Conservation (phyloP, 2,329 filamentous ascomycete species). For the Phymatotrichopsis omnivora region DNA sequence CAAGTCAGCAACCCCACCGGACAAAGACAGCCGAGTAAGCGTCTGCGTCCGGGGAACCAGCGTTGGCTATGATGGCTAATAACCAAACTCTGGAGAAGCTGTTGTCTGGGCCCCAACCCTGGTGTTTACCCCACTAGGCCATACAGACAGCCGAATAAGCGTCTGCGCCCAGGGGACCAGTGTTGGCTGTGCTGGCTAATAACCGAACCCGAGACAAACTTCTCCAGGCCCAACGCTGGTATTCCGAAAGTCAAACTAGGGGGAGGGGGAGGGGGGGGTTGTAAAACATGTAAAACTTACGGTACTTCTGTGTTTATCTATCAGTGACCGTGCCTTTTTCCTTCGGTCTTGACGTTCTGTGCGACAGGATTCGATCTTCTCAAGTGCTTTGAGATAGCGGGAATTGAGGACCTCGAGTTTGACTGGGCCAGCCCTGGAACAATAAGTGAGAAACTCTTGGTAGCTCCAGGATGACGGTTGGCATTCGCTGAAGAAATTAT, state of each 20-base stretch:
- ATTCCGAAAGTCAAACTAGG: neutral
- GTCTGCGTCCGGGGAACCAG: conserved; percentile 7
- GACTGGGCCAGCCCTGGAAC: neutral
- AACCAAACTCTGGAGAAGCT: conserved; percentile 7
- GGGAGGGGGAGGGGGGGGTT: neutral
- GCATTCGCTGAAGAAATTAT: neutral
- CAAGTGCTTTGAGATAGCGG: neutral
- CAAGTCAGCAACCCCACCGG: neutral
- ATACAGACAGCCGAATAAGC: neutral
- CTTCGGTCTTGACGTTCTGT: neutral
- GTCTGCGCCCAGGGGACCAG: conserved; percentile 1
- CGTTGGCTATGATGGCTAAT: conserved; percentile 2
- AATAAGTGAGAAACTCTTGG: neutral
- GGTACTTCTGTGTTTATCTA: neutral
- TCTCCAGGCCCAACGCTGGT: conserved; percentile 3
- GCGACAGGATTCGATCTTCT: neutral
- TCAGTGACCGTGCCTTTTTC: neutral
- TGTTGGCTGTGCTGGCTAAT: conserved; percentile 5
- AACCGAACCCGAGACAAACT: conserved; percentile 5
- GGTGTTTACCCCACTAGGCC: too few relatives aligned
- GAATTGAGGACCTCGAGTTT: neutral
- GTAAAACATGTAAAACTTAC: neutral
- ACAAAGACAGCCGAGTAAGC: conserved; percentile 4
- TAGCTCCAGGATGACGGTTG: neutral
- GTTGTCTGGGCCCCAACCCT: conserved; percentile 3